A percentile compares a stretch with the other conserved stretches of the same genome.
Conservation (phyloP, 257 asterid genomes). For the Solanum chilense region DNA sequence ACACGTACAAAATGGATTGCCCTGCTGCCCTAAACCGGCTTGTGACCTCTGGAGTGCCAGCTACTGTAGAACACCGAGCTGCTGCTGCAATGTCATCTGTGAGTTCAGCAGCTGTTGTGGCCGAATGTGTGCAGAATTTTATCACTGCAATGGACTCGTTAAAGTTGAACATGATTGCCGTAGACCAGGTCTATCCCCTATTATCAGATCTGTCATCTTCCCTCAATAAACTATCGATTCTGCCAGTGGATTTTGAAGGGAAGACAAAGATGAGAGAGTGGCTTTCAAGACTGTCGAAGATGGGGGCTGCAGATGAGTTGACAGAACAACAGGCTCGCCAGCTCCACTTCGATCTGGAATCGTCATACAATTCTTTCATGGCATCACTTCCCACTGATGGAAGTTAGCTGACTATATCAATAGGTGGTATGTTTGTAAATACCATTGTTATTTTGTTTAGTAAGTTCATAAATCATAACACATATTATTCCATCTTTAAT, state of each 20-base stretch:
- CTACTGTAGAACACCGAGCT: constrained; percentile 79
- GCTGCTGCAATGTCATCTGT: constrained; percentile 39
- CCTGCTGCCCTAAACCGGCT: constrained; percentile 72
- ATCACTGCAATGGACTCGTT: constrained; percentile 89
- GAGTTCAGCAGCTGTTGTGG: constrained; percentile 74
- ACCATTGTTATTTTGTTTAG: neutral
- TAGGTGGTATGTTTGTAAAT: neutral
- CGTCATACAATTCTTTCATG: constrained; percentile 92
- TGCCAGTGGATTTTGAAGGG: constrained; percentile 89
- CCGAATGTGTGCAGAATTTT: constrained; percentile 88
- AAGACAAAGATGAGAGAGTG: constrained; percentile 89
- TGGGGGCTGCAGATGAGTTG: constrained; percentile 92
- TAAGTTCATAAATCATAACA: neutral
- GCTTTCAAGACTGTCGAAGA: constrained; percentile 68
- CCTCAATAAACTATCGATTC: constrained; percentile 61
- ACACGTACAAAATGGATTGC: constrained; percentile 79
- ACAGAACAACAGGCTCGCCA: constrained; percentile 95
- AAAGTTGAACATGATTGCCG: constrained; percentile 83
- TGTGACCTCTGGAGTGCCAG: constrained; percentile 74
- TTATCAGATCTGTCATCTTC: constrained; percentile 73
- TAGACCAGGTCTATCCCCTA: constrained; percentile 89
- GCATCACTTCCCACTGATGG: constrained; percentile 75
- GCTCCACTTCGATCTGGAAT: constrained; percentile 83
- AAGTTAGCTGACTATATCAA: constrained; percentile 18
- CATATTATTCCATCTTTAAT: neutral